A percentile compares a stretch with the other conserved stretches of the same genome.
These are phyloP conservation scores for Lachancea quebecensis DNA, from an alignment of 805 yeast genomes.

Conservation along the genomic window DNA sequence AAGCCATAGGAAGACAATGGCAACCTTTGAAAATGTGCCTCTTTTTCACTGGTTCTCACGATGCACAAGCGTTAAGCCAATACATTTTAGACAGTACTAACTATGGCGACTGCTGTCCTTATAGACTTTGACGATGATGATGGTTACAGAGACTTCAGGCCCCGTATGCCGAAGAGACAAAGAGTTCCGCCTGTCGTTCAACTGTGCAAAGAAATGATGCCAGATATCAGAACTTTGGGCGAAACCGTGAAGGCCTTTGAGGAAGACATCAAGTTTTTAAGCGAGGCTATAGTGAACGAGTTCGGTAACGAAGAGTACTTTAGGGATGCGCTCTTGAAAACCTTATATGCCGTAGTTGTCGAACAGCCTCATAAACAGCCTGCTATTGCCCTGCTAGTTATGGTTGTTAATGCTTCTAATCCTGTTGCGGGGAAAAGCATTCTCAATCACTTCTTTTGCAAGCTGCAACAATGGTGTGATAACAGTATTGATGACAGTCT, in stretches of 20 bases:
- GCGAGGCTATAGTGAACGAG: constrained; percentile 59
- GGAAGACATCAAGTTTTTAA: constrained; percentile 58
- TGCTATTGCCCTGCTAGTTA: constrained; percentile 59
- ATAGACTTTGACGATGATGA: constrained; percentile 28
- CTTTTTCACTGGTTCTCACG: not conserved
- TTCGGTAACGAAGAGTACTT: constrained; percentile 56
- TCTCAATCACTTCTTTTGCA: constrained; percentile 60
- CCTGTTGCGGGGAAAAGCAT: constrained; percentile 61
- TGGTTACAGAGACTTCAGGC: constrained; percentile 27
- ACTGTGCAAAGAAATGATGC: constrained; percentile 41
- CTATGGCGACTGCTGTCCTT: constrained; percentile 14
- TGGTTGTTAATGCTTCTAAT: constrained; percentile 57
- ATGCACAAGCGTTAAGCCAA: no score
- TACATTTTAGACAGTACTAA: not conserved
- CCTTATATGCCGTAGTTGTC: constrained; percentile 57
- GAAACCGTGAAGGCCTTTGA: constrained; percentile 48
- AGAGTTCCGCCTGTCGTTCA: constrained; percentile 41
- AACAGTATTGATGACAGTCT: constrained; percentile 21
- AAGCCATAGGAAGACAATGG: not conserved
- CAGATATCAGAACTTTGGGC: constrained; percentile 51
- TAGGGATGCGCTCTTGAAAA: constrained; percentile 51
- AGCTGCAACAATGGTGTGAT: constrained; percentile 51
- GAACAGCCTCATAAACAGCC: constrained; percentile 92
- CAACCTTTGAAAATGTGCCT: not conserved
- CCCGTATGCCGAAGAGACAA: constrained; percentile 29